Percentiles rank a stretch among this genome's conserved stretches.
phyloP scores from a whole-genome alignment of 192 early-diverging fungal genomes.

The Umbelopsis isabellina region DNA sequence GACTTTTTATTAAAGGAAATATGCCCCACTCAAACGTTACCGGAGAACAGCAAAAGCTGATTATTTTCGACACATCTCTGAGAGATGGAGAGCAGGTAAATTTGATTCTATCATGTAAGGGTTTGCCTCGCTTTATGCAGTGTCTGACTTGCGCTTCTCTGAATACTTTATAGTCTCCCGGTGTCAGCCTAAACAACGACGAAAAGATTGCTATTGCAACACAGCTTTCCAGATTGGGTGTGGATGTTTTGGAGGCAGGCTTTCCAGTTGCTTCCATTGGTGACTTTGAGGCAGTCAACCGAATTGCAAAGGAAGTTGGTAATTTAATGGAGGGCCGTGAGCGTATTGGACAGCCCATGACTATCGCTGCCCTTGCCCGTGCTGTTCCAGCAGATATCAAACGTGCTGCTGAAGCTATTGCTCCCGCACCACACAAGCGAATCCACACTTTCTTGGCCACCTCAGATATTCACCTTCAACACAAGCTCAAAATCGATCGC shows the following conservation, averaged over 20 bases:
- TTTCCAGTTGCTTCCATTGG: slow-evolving; percentile 94
- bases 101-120: background rate
- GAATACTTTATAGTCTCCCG: slow-evolving; percentile 74
- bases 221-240: slow-evolving; percentile 90
- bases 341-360: slow-evolving; percentile 77
- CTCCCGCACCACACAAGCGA: slow-evolving; percentile 80
- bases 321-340: slow-evolving; percentile 81
- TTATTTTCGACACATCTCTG: slow-evolving; percentile 96
- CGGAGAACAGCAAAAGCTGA: slow-evolving; percentile 67
- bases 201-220: slow-evolving; percentile 97
- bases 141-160: background rate
- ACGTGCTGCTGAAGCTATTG: slow-evolving; percentile 87
- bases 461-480: slow-evolving; percentile 93
- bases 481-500: slow-evolving; percentile 91
- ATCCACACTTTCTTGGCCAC: slow-evolving; percentile 97
- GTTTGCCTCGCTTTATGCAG: background rate
- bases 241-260: slow-evolving; percentile 95
- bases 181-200: slow-evolving; percentile 87
- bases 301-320: slow-evolving; percentile 93
- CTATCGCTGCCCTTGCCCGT: slow-evolving; percentile 88
- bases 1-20: no score
- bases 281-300: slow-evolving; percentile 93
- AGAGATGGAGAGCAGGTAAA: slow-evolving; percentile 94
- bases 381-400: slow-evolving; percentile 84
- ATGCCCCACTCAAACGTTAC: background rate